Evolutionary conservation across 176 grass and related monocot genomes (phyloP), one percentile per base, ranked within the genome.

Genomic region (Musa itinerans): DNA sequence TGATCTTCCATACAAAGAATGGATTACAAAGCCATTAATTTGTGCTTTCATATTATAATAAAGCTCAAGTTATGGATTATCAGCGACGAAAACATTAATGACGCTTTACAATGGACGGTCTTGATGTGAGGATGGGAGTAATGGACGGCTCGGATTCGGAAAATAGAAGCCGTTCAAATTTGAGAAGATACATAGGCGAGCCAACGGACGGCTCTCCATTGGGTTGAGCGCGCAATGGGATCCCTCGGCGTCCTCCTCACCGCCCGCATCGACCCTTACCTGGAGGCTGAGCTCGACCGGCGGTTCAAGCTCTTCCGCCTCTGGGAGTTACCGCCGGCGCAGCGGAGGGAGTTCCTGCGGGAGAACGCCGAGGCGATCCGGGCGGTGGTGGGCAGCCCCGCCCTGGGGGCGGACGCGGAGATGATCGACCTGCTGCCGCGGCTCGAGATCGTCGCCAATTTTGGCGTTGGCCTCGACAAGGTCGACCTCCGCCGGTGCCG

Each of bases 391-490:
- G 64, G 76, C 19, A 78, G 13, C 51, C 9, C 76, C 11, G 8
- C 1, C 3, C 10, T 0, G 1, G 10, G 27, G 1, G 87, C 83
- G 2, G 19, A 57, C 13, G 79, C 74, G 1, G 69, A 82, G 34
- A 27, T 80, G 16, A 11, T 95, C n/a, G 78, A 20, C 27, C 11
- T 63, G 50, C 58, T 88, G 43, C 85, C 85, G 0, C 50, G 27
- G 74, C 72, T 90, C 62, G 68, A 83, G 63, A 74, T 90, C 54
- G 79, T 95, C 11, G 20, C 56, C 2, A 49, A 75, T 43, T 74
- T 24, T 2, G 80, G 84, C 26, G 83, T 74, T 20, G 91, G 91
- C 9, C 3, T 95, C 23, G 85, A 95, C 56, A 87, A 95, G 73
- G 52, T 95, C 0, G 85, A 95, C 63, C 71, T 88, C 29, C 54